Evolutionary conservation across 768 basidiomycete genomes (phyloP).

Genomic region (Hydnomerulius pinastri): DNA sequence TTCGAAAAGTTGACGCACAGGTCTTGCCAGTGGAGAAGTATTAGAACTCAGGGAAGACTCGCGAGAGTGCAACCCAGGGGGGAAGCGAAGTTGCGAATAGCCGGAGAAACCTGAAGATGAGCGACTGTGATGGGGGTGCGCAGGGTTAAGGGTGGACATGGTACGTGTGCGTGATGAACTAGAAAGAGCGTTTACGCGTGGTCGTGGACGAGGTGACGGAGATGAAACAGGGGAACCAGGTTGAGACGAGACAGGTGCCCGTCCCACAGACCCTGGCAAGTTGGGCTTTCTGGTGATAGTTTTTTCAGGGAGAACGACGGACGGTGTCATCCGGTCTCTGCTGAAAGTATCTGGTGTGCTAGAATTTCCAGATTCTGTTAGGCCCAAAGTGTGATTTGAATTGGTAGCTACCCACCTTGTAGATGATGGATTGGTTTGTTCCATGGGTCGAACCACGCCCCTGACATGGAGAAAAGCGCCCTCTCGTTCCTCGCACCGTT

Average conservation of each 20-base stretch:
- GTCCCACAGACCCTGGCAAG: constrained; percentile 46
- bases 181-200: constrained; percentile 8
- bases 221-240: constrained; percentile 43
- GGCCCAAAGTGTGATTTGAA: background rate
- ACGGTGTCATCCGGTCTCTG: constrained; percentile 42
- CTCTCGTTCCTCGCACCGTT: constrained; percentile 38
- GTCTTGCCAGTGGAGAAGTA: constrained; percentile 43
- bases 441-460: constrained; percentile 6
- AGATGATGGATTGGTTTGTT: constrained; percentile 1
- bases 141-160: constrained; percentile 22
- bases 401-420: constrained; percentile 12
- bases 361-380: background rate
- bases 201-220: constrained; percentile 33
- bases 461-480: constrained; percentile 40
- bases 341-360: constrained; percentile 37
- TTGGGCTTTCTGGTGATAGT: constrained; percentile 39
- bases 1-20: constrained; percentile 64
- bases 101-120: constrained; percentile 36
- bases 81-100: constrained; percentile 35
- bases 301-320: constrained; percentile 56
- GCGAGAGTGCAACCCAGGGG: constrained; percentile 11
- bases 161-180: constrained; percentile 13
- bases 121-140: constrained; percentile 32
- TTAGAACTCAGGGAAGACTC: constrained; percentile 12
- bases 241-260: constrained; percentile 43